phyloP scores from a whole-genome alignment of 202 grass and related monocot genomes.

The Setaria viridis region DNA sequence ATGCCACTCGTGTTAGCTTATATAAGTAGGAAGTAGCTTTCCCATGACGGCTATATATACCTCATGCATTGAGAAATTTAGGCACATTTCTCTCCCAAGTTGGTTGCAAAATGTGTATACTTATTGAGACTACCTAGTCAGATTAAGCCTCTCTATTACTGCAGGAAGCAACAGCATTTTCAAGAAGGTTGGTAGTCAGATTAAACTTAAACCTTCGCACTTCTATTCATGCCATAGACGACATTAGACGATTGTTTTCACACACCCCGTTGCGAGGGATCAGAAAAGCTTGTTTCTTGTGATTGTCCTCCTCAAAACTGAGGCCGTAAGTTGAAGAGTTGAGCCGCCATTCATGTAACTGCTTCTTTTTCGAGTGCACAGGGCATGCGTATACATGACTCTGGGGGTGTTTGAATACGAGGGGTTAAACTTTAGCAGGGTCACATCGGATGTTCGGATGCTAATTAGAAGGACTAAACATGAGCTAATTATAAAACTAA shows the following conservation, averaged over 20 bases:
- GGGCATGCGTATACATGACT: not conserved
- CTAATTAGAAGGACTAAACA: too few relatives aligned
- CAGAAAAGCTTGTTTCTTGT: not conserved
- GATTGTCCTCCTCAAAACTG: too few relatives aligned
- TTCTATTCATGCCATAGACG: too few relatives aligned
- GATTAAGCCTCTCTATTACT: not conserved
- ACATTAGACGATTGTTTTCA: not conserved
- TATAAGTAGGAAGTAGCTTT: constrained; percentile 11
- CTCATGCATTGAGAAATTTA: not conserved
- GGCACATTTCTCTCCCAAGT: not conserved
- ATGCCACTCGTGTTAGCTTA: not conserved
- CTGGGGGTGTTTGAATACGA: not conserved
- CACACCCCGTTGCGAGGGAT: not conserved
- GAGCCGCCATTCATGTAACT: not conserved
- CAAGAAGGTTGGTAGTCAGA: not conserved
- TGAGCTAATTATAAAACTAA: too few relatives aligned
- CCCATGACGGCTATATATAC: not conserved
- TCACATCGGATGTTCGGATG: too few relatives aligned
- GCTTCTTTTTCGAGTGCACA: not conserved
- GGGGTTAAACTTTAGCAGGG: too few relatives aligned
- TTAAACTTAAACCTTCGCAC: not conserved
- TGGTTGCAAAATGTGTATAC: not conserved
- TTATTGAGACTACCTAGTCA: constrained; percentile 15
- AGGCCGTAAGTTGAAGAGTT: not conserved
- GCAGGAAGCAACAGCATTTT: not conserved